Conservation (phyloP, 192 early-diverging fungal genomes). For the Backusella tuberculispora region DNA sequence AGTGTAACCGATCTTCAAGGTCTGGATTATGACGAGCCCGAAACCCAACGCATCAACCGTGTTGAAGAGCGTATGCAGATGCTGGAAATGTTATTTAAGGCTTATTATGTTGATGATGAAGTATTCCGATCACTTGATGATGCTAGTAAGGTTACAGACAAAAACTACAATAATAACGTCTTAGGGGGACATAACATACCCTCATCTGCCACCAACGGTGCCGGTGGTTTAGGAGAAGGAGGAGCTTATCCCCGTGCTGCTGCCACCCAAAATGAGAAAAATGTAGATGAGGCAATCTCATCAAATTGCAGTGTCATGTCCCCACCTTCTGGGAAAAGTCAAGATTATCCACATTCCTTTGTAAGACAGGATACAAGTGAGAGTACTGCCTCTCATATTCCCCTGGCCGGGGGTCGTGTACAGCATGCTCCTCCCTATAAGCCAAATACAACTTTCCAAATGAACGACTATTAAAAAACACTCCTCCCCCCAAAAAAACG, state of each 20-base stretch:
- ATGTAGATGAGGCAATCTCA: constrained; percentile 7
- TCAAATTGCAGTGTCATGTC: background rate
- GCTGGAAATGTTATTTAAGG: constrained; percentile 41
- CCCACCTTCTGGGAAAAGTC: background rate
- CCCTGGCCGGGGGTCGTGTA: background rate
- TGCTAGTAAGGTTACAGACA: constrained; percentile 25
- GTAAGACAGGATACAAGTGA: background rate
- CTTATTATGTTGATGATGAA: constrained; percentile 45
- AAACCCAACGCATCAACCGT: constrained; percentile 37
- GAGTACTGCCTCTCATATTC: background rate
- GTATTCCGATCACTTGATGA: constrained; percentile 40
- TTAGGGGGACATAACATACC: background rate
- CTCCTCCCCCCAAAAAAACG: background rate
- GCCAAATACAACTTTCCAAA: background rate
- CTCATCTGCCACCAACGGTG: background rate
- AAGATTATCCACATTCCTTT: background rate
- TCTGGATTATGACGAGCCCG: constrained; percentile 24
- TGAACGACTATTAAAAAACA: background rate
- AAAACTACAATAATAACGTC: background rate
- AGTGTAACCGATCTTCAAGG: constrained; percentile 27
- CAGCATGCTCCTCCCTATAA: constrained; percentile 3
- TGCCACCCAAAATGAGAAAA: constrained; percentile 8
- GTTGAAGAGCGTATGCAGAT: constrained; percentile 44
- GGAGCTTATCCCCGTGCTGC: background rate
- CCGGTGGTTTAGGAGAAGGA: background rate